A percentile compares a stretch with the other conserved stretches of the same genome.
Evolutionary conservation across 2,329 filamentous ascomycete genomes (phyloP).

Genomic region (Ceratocystis ficicola): DNA sequence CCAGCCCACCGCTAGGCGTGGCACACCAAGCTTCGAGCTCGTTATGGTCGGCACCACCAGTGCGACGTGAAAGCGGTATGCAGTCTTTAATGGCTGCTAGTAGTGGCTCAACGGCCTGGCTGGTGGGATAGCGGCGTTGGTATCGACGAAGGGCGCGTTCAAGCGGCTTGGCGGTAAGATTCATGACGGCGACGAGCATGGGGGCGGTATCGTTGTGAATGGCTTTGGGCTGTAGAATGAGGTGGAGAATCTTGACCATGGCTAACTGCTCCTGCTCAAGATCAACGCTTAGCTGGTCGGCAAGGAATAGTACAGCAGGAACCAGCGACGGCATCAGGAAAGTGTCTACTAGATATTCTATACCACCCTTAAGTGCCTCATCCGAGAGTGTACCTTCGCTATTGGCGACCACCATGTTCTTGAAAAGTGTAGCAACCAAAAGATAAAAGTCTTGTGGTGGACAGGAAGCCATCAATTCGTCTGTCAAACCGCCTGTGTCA

Average conservation of each 20-base stretch:
- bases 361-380: slow-evolving; percentile 58
- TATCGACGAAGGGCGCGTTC: slow-evolving; percentile 55
- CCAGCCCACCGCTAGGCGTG: slow-evolving; percentile 44
- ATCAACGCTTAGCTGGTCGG: slow-evolving; percentile 56
- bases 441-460: slow-evolving; percentile 73
- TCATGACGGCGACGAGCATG: slow-evolving; percentile 60
- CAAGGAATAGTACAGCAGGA: slow-evolving; percentile 58
- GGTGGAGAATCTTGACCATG: slow-evolving; percentile 57
- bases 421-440: slow-evolving; percentile 63
- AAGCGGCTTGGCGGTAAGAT: slow-evolving; percentile 56
- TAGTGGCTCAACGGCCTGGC: slow-evolving; percentile 58
- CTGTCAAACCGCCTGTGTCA: slow-evolving; percentile 59
- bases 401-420: slow-evolving; percentile 60
- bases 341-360: slow-evolving; percentile 69
- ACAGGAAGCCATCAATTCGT: slow-evolving; percentile 71
- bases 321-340: slow-evolving; percentile 70
- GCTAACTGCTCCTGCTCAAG: slow-evolving; percentile 52
- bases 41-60: slow-evolving; percentile 48
- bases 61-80: slow-evolving; percentile 47
- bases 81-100: slow-evolving; percentile 51
- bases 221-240: slow-evolving; percentile 57
- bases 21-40: slow-evolving; percentile 58
- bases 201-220: slow-evolving; percentile 58
- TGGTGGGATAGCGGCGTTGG: slow-evolving; percentile 53
- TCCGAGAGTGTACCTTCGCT: slow-evolving; percentile 53